Base-by-base conservation (phyloP, 192 early-diverging fungal genomes). In the Nowakowskiella sp. region DNA sequence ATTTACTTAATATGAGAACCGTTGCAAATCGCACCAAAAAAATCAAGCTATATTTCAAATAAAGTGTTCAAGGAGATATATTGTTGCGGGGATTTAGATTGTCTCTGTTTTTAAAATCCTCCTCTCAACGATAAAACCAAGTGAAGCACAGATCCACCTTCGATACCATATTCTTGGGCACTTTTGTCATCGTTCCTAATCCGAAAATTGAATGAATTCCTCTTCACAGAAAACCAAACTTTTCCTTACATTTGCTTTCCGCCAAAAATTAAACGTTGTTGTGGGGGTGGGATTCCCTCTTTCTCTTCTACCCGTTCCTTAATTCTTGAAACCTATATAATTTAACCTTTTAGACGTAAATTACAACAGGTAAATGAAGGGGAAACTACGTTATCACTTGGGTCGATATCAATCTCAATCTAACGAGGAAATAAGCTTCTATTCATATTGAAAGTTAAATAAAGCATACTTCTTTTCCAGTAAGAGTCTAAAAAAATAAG, bases 111-210 rank as follows among this genome's bases (percentile, higher is more conserved):
- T n/a, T n/a, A 39, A 39, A 39, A 9, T 31, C 94, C 94, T 48
- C 94, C 94, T 70, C 94, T 88, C 55, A 97, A 85, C 28, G 92
- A 87, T 47, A 97, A 68, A 6, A 97, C 94, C 68, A 97, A 76
- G 66, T 97, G 94, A 34, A 97, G 70, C 6, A 92, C 85, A 7
- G 83, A 81, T 26, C 89, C 90, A 22, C 76, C 84, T 49, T 81
- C 75, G 55, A 93, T 83, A 31, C 65, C 64, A 65, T 84, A 86
- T 27, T 89, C 81, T 0, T 61, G 56, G 0, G 78, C 81, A 1
- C 75, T 77, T 53, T 81, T 82, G 10, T 93, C 85, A 55, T 95
- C 93, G 33, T 65, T 60, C 88, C 88, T 91, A 44, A 22, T 44
- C 43, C 21, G 31, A 31, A 32, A 19, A 10, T 25, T 2, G 23